These are phyloP conservation scores for Aspergillus udagawae DNA, from an alignment of 2,329 filamentous ascomycete species.

Conservation along the genomic window DNA sequence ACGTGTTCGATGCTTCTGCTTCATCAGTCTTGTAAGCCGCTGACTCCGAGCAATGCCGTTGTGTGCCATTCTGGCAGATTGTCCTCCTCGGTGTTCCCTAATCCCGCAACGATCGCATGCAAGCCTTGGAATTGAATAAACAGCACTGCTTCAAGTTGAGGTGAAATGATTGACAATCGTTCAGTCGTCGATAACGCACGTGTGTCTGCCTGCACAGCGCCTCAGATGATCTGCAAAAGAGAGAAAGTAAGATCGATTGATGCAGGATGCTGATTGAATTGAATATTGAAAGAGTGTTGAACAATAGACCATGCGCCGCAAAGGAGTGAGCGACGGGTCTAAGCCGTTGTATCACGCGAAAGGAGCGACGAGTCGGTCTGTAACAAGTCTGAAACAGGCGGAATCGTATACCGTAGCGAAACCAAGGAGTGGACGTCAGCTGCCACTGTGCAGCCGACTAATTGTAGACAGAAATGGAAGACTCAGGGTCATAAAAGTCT, in stretches of 20 bases:
- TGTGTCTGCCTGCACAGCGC: slow-evolving; percentile 15
- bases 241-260: background rate
- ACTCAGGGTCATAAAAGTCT: slow-evolving; percentile 3
- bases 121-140: background rate
- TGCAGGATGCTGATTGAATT: background rate
- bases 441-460: slow-evolving; percentile 15
- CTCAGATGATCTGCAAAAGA: slow-evolving; percentile 2
- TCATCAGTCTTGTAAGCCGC: slow-evolving; percentile 11
- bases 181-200: background rate
- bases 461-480: slow-evolving; percentile 1
- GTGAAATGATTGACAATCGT: background rate
- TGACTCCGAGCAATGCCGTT: slow-evolving; percentile 12
- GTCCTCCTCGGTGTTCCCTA: background rate
- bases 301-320: background rate
- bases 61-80: slow-evolving; percentile 13
- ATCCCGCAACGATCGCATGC: background rate
- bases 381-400: background rate
- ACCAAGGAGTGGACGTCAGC: slow-evolving; percentile 23
- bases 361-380: slow-evolving; percentile 6
- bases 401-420: slow-evolving; percentile 2
- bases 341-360: slow-evolving; percentile 2
- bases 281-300: slow-evolving; percentile 7
- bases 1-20: slow-evolving; percentile 3
- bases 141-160: background rate
- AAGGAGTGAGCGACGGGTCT: slow-evolving; percentile 3